Conservation (phyloP, 2,329 filamentous ascomycete species). For the Fusarium sp. region DNA sequence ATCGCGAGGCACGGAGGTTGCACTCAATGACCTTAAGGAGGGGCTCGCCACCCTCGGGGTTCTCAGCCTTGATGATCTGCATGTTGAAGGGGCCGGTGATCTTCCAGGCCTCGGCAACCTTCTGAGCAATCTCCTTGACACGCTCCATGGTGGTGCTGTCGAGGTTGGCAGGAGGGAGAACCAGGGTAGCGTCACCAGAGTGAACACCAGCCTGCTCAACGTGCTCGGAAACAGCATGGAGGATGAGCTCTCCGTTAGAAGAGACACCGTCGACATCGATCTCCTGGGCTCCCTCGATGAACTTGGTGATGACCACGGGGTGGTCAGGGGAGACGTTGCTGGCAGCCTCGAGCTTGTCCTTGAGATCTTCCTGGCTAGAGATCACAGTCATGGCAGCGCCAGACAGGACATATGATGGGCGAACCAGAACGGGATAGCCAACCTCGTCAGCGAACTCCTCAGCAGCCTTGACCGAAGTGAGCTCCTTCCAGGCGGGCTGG, state of each 20-base stretch:
- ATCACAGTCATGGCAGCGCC: slow-evolving; percentile 99
- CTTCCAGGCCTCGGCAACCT: slow-evolving; percentile 96
- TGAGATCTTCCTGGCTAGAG: slow-evolving; percentile 85
- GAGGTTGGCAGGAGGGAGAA: slow-evolving; percentile 87
- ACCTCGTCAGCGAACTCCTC: slow-evolving; percentile 87
- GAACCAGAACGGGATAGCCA: slow-evolving; percentile 93
- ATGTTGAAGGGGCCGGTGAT: slow-evolving; percentile 99
- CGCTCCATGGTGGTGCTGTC: slow-evolving; percentile 83
- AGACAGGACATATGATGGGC: slow-evolving; percentile 94
- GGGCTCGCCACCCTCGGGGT: slow-evolving; percentile 79
- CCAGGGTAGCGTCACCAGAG: slow-evolving; percentile 95
- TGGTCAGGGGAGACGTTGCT: slow-evolving; percentile 94
- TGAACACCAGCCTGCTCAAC: slow-evolving; percentile 97
- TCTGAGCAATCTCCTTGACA: slow-evolving; percentile 94
- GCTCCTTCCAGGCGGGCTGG: slow-evolving; percentile 97
- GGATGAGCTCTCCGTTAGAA: slow-evolving; percentile 83
- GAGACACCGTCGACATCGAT: slow-evolving; percentile 97
- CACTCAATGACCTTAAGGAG: slow-evolving; percentile 97
- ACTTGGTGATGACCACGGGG: slow-evolving; percentile 97
- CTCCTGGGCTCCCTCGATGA: slow-evolving; percentile 96
- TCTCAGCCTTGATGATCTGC: slow-evolving; percentile 96
- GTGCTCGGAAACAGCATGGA: slow-evolving; percentile 96
- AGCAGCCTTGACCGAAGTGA: slow-evolving; percentile 90
- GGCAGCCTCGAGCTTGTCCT: slow-evolving; percentile 94
- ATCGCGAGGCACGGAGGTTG: slow-evolving; percentile 96